Evolutionary conservation across 2,329 filamentous ascomycete species (phyloP).

Genomic region (Phaeoacremonium minimum): DNA sequence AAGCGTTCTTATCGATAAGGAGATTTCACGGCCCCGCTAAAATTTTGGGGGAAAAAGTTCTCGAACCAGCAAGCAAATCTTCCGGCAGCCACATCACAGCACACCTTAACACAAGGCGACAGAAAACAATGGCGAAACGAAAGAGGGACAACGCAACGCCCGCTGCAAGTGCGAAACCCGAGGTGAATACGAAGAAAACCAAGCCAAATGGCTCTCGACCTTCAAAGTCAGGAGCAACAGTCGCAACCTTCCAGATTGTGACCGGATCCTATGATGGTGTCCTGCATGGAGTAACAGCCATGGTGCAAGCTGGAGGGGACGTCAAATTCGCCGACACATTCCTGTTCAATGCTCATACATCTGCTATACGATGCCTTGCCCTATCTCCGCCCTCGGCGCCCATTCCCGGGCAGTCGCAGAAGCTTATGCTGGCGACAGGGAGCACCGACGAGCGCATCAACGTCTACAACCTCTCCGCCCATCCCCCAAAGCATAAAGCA

Average conservation of each 20-base stretch:
- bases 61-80: no score
- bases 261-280: constrained; percentile 92
- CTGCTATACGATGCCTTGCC: constrained; percentile 84
- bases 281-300: constrained; percentile 84
- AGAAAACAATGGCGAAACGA: neutral
- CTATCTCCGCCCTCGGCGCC: constrained; percentile 71
- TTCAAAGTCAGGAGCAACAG: no score
- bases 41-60: no score
- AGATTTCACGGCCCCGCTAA: no score
- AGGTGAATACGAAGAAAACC: neutral
- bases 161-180: neutral
- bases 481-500: constrained; percentile 51
- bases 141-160: neutral
- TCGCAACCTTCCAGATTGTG: constrained; percentile 68
- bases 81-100: no score
- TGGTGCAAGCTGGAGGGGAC: constrained; percentile 42
- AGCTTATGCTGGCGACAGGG: constrained; percentile 85
- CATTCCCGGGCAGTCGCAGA: constrained; percentile 61
- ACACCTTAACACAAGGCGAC: no score
- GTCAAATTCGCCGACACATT: constrained; percentile 86
- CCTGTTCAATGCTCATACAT: constrained; percentile 89
- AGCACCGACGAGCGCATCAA: constrained; percentile 94
- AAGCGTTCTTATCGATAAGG: no score
- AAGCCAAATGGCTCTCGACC: no score
- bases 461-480: constrained; percentile 80